Base-by-base conservation (phyloP, 768 basidiomycete genomes). In the Cantharellus anzutake region DNA sequence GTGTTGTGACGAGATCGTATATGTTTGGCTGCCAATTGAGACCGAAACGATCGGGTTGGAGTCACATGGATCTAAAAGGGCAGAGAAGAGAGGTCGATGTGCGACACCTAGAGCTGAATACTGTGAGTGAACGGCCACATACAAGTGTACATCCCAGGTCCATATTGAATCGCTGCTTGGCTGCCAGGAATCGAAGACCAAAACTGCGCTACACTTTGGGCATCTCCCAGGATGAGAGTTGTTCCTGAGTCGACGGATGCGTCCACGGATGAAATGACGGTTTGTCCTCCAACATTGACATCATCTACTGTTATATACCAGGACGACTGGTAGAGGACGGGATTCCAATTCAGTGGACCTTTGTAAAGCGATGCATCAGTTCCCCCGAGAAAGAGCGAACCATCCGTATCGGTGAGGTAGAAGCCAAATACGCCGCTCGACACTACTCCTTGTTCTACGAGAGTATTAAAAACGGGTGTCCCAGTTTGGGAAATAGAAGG, bases 351-450 rank as follows among this genome's bases (percentile, higher is more conserved):
- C 60, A 73, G 66, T 2, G 44, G 38, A 2, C 71, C 71, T 41
- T 65, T 65, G 63, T 68, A 71, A 39, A 69, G 68, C 20, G 65
- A 59, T 3, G 64, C 51, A 60, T 73, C 70, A 50, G 66, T 65
- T 20, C 72, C 72, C 11, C 73, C 73, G 44, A 73, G 63, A 66
- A 64, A 71, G 37, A 74, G 66, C 62, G 70, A 61, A 29, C 64
- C 64, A 65, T 29, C 68, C 44, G 44, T 11, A 3, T 51, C 1
- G 7, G 65, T 64, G 42, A 71, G 67, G 59, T 67, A 66, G 64
- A 70, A 67, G 4, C 59, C 61, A 60, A 71, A 71, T 5, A 60
- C 62, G 42, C 59, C 63, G 50, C 59, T 29, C n/a, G 42, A 35
- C 37, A 67, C 64, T n/a, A 59, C 57, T 14, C 62, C 61, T 63